Evolutionary conservation across 345 rosid genomes (phyloP).

Genomic region (Combretum micranthum): DNA sequence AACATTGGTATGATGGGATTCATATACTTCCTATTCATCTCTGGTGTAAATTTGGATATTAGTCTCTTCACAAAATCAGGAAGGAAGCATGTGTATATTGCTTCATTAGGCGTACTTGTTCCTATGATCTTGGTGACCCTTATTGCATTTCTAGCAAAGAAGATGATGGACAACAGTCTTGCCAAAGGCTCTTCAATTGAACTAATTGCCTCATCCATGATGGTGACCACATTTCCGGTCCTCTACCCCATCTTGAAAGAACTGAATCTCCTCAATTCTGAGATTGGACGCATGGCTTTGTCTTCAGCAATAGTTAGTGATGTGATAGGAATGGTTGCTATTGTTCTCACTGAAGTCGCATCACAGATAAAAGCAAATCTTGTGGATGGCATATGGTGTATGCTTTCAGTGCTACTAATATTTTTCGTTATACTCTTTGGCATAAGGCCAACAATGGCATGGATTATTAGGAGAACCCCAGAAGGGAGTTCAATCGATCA

Average conservation of each 20-base stretch:
- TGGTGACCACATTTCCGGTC: constrained; percentile 41
- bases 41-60: constrained; percentile 48
- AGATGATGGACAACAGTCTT: constrained; percentile 20
- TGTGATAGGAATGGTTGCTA: constrained; percentile 15
- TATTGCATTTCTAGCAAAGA: constrained; percentile 15
- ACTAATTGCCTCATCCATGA: constrained; percentile 17
- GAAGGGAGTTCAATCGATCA: constrained; percentile 49
- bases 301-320: constrained; percentile 38
- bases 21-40: constrained; percentile 46
- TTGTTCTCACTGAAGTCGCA: constrained; percentile 31
- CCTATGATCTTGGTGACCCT: constrained; percentile 12
- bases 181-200: constrained; percentile 22
- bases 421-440: constrained; percentile 18
- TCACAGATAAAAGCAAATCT: constrained; percentile 25
- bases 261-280: constrained; percentile 56
- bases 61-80: constrained; percentile 28
- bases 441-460: constrained; percentile 17
- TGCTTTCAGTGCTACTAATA: constrained; percentile 13
- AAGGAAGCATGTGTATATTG: constrained; percentile 32
- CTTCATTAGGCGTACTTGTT: constrained; percentile 20
- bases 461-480: constrained; percentile 50
- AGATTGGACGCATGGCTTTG: constrained; percentile 52
- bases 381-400: constrained; percentile 19
- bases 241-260: constrained; percentile 42
- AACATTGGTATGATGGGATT: constrained; percentile 54